phyloP scores from a whole-genome alignment of 2,329 filamentous ascomycete species.

The Ceratocystis papillata region DNA sequence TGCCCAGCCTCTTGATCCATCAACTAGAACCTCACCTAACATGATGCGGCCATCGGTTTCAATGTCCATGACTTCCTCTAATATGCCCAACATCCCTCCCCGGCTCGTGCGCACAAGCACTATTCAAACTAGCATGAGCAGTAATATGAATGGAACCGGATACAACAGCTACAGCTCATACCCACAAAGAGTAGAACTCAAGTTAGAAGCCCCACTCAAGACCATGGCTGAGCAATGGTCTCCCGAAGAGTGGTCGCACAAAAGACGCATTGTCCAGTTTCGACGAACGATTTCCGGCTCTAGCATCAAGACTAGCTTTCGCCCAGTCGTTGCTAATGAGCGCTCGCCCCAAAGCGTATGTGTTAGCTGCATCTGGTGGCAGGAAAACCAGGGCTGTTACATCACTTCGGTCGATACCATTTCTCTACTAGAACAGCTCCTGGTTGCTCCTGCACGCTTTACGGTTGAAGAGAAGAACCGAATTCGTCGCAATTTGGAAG shows the following conservation, averaged over 20 bases:
- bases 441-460: constrained; percentile 64
- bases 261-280: constrained; percentile 81
- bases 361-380: constrained; percentile 97
- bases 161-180: constrained; percentile 65
- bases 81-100: constrained; percentile 41
- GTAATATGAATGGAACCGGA: constrained; percentile 31
- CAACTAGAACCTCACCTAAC: constrained; percentile 34
- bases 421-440: constrained; percentile 80
- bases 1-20: constrained; percentile 33
- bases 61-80: constrained; percentile 37
- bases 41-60: constrained; percentile 30
- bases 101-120: constrained; percentile 49
- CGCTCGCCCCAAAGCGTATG: constrained; percentile 76
- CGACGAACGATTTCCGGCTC: constrained; percentile 70
- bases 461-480: constrained; percentile 97
- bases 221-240: constrained; percentile 77
- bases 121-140: constrained; percentile 35
- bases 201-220: constrained; percentile 75
- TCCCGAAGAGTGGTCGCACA: constrained; percentile 64
- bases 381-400: constrained; percentile 78
- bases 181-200: constrained; percentile 71
- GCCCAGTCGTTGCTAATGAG: constrained; percentile 66
- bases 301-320: constrained; percentile 70
- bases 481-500: constrained; percentile 88
- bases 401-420: constrained; percentile 97